Base-by-base conservation (phyloP, 495 filamentous ascomycete genomes). In the Aspergillus kassunensis region DNA sequence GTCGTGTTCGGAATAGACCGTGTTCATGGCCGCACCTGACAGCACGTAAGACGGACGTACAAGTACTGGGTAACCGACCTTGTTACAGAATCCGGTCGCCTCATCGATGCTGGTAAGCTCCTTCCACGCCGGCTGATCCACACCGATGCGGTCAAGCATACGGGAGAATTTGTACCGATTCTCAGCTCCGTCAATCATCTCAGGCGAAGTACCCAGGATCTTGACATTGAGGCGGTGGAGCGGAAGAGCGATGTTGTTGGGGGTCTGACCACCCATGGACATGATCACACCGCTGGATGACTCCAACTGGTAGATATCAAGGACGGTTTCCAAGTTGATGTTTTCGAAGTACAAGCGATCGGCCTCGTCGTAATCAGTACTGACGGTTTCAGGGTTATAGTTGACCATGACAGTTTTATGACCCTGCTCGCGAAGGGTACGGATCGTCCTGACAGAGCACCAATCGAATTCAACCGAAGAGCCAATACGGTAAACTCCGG, bases 331-430 rank as follows among this genome's bases (percentile, higher is more conserved):
- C 18, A 97, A 68, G 65, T 86, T 95, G 72, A 97, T 96, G 66
- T 95, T 96, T 72, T 98, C 93, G 57, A 98, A 98, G 69, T 97
- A 98, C 19, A 98, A 77, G 21, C 83, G 82, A 62, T 98, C 93
- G 2, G 93, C 93, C 64, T 98, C 93, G 51, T 98, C 93, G 64
- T 95, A 97, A 67, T 98, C 93, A 2, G 93, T 97, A 66, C 80
- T 85, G 29, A 97, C 90, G 18, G 93, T 97, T 70, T 97, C 91
- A 0, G 92, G 91, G 63, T 96, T 96, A 67, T 88, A 90, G 63
- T 97, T 98, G 25, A 97, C 88, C 93, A 98, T 98, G 66, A 98
- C 88, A 2, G 93, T 97, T 79, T 97, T 97, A 78, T 86, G 80
- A 25, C 89, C 88, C 59, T 86, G 80, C 54, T 91, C 85, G 30